These are phyloP conservation scores for Auricularia heimuer DNA, from an alignment of 768 basidiomycete species.

Conservation along the genomic window DNA sequence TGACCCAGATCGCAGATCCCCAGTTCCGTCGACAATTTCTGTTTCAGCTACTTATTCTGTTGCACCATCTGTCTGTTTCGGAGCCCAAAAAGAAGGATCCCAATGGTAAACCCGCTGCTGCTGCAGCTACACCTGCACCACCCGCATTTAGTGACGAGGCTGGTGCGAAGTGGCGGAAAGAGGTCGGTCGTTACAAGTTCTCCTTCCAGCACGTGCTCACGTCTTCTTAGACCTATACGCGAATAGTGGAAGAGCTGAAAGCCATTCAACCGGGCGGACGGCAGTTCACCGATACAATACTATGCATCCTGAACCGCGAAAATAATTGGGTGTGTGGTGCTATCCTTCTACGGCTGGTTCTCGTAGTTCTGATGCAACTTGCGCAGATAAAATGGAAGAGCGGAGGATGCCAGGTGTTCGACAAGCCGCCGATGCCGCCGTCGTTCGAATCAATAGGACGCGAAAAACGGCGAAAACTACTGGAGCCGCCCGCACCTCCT, in stretches of 20 bases:
- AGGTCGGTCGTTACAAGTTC: constrained; percentile 16
- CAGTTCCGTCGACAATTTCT: constrained; percentile 90
- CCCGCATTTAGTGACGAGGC: too few species aligned
- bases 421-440: constrained; percentile 54
- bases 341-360: not conserved
- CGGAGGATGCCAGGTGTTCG: constrained; percentile 68
- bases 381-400: constrained; percentile 70
- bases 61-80: constrained; percentile 67
- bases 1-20: constrained; percentile 68
- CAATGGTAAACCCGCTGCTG: constrained; percentile 53
- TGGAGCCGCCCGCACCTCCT: constrained; percentile 31
- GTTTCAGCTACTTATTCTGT: constrained; percentile 60
- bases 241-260: constrained; percentile 45
- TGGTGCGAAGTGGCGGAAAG: constrained; percentile 56
- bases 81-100: constrained; percentile 43
- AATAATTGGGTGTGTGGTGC: constrained; percentile 58
- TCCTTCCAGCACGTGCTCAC: not conserved
- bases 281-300: constrained; percentile 64
- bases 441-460: constrained; percentile 55
- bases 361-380: not conserved
- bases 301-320: constrained; percentile 66
- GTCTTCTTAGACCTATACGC: constrained; percentile 34
- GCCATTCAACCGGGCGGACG: constrained; percentile 73
- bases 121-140: constrained; percentile 36
- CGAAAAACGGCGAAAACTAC: constrained; percentile 41